Evolutionary conservation across 176 grass and related monocot species (phyloP).

Genomic region (Luzula sylvatica): DNA sequence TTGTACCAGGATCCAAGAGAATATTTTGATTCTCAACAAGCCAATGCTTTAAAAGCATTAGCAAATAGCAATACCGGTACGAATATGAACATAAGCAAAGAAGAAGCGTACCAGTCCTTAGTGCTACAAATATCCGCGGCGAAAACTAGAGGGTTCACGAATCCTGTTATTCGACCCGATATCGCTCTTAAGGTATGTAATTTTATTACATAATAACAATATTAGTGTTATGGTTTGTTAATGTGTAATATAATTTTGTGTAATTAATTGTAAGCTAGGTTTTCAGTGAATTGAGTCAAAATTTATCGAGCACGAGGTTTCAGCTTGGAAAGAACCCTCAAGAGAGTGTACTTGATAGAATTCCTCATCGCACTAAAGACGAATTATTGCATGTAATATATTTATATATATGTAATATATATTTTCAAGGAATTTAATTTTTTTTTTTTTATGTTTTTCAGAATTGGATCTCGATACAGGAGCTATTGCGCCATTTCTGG

Average conservation of each 20-base stretch:
- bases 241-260: no score
- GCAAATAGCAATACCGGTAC: slow-evolving; percentile 45
- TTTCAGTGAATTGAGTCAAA: slow-evolving; percentile 79
- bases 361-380: slow-evolving; percentile 57
- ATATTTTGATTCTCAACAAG: slow-evolving; percentile 97
- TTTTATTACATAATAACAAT: background rate
- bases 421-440: no score
- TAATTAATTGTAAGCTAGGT: slow-evolving; percentile 99
- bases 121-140: slow-evolving; percentile 57
- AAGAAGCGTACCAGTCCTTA: slow-evolving; percentile 62
- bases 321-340: slow-evolving; percentile 89
- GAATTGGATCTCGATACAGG: slow-evolving; percentile 92
- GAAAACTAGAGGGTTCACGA: slow-evolving; percentile 46
- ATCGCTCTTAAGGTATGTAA: slow-evolving; percentile 60
- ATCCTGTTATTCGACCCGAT: slow-evolving; percentile 57
- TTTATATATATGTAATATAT: slow-evolving; percentile 23
- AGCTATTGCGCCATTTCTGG: slow-evolving; percentile 88
- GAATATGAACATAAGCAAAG: slow-evolving; percentile 43
- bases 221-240: no score
- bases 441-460: slow-evolving; percentile 29
- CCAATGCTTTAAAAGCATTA: slow-evolving; percentile 82
- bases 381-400: slow-evolving; percentile 82
- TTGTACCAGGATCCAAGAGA: slow-evolving; percentile 75
- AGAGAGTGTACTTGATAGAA: slow-evolving; percentile 67
- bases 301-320: slow-evolving; percentile 80